These are phyloP conservation scores for Gnomoniopsis sp. DNA, from an alignment of 2,329 filamentous ascomycete species.

Conservation along the genomic window DNA sequence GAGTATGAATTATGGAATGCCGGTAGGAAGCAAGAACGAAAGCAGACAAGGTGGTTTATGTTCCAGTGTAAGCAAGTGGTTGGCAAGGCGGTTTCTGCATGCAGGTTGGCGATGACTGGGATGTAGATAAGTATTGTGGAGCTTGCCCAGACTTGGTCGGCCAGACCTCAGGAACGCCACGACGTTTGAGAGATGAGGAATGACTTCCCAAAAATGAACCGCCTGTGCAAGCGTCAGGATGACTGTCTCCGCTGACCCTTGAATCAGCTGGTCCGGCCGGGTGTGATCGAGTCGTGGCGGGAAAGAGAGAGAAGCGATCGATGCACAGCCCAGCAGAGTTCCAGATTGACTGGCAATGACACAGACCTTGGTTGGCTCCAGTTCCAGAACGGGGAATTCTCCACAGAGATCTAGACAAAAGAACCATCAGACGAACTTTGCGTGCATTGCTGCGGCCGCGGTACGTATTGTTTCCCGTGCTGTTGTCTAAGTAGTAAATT, in stretches of 20 bases:
- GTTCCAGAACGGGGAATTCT: background rate
- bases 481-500: no score
- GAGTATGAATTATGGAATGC: background rate
- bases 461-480: no score
- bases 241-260: slow-evolving; percentile 1
- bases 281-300: background rate
- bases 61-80: background rate
- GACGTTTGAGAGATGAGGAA: slow-evolving; percentile 9
- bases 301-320: background rate
- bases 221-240: slow-evolving; percentile 9
- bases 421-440: background rate
- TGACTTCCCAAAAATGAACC: background rate
- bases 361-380: background rate
- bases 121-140: slow-evolving; percentile 1
- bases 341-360: background rate
- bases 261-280: background rate
- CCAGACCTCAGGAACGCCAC: background rate
- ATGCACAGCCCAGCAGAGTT: background rate
- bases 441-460: no score
- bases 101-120: slow-evolving; percentile 1
- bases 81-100: slow-evolving; percentile 1
- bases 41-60: background rate
- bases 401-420: background rate
- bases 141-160: background rate
- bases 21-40: background rate